phyloP scores from a whole-genome alignment of 164 flowering plant species.

The Brasenia schreberi region DNA sequence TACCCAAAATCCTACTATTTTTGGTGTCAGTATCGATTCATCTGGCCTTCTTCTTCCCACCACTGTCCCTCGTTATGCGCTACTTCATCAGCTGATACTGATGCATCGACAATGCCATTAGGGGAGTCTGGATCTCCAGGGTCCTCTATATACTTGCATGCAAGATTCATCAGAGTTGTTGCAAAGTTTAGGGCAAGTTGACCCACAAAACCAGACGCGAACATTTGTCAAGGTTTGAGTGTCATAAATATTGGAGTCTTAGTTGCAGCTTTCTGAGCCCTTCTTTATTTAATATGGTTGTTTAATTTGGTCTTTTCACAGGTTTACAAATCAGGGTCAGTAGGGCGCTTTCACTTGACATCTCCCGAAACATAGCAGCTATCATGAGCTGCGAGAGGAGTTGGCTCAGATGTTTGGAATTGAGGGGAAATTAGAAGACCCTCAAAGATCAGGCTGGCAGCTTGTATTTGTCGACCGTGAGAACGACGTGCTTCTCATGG shows the following conservation, averaged over 20 bases:
- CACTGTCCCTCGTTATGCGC: too few species aligned
- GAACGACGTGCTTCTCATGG: constrained; percentile 86
- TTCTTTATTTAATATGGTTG: too few species aligned
- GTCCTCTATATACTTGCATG: constrained; percentile 39
- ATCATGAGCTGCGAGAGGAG: constrained; percentile 69
- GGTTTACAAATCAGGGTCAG: constrained; percentile 79
- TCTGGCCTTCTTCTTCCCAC: constrained; percentile 45
- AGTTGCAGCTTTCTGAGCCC: too few species aligned
- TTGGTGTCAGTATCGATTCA: constrained; percentile 49
- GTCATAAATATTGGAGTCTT: too few species aligned
- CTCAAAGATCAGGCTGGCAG: constrained; percentile 98
- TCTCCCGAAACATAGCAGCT: constrained; percentile 79
- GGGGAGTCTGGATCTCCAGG: constrained; percentile 47
- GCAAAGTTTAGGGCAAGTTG: constrained; percentile 39
- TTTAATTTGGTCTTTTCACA: too few species aligned
- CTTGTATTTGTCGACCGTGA: constrained; percentile 95
- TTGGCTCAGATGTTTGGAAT: constrained; percentile 80
- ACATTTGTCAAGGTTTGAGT: constrained; percentile 66
- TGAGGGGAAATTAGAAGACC: constrained; percentile 72
- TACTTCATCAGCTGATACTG: constrained; percentile 32
- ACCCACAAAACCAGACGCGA: constrained; percentile 24
- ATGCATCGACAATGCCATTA: constrained; percentile 35
- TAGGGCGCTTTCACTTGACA: constrained; percentile 82
- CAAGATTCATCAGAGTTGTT: constrained; percentile 50
- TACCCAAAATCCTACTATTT: constrained; percentile 39